These are phyloP conservation scores for Phytopythium kandeliae DNA, from an alignment of 352 stramenopile genomes.

Conservation along the genomic window DNA sequence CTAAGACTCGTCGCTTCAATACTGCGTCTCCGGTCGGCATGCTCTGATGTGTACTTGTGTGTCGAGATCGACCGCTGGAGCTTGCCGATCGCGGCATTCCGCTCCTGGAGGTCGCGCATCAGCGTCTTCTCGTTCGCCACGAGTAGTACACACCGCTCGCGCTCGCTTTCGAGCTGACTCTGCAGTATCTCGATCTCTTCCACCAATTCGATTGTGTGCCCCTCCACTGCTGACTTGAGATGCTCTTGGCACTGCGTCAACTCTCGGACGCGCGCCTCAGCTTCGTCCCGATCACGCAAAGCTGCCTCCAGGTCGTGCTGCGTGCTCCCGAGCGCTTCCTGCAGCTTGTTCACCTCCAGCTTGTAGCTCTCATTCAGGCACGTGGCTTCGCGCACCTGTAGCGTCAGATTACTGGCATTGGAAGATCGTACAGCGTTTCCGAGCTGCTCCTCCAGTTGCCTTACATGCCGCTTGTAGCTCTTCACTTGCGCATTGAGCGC, in stretches of 20 bases:
- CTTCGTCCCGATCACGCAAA: conserved; percentile 52
- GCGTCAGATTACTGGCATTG: conserved; percentile 29
- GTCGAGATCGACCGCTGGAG: conserved; percentile 37
- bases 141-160: conserved; percentile 55
- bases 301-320: conserved; percentile 35
- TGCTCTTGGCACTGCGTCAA: conserved; percentile 59
- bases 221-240: conserved; percentile 55
- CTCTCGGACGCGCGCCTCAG: conserved; percentile 43
- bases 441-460: conserved; percentile 33
- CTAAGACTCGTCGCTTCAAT: conserved; percentile 6
- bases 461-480: conserved; percentile 49
- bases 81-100: conserved; percentile 44
- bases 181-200: conserved; percentile 68
- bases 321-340: conserved; percentile 26
- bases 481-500: conserved; percentile 59
- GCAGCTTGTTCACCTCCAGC: conserved; percentile 39
- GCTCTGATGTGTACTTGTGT: background rate
- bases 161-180: conserved; percentile 57
- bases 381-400: conserved; percentile 29
- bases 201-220: conserved; percentile 55
- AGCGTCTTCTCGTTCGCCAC: conserved; percentile 65
- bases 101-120: conserved; percentile 63
- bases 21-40: background rate
- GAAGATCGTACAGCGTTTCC: conserved; percentile 20
- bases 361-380: conserved; percentile 54